phyloP scores from a whole-genome alignment of 345 rosid genomes.

The Salix udensis region DNA sequence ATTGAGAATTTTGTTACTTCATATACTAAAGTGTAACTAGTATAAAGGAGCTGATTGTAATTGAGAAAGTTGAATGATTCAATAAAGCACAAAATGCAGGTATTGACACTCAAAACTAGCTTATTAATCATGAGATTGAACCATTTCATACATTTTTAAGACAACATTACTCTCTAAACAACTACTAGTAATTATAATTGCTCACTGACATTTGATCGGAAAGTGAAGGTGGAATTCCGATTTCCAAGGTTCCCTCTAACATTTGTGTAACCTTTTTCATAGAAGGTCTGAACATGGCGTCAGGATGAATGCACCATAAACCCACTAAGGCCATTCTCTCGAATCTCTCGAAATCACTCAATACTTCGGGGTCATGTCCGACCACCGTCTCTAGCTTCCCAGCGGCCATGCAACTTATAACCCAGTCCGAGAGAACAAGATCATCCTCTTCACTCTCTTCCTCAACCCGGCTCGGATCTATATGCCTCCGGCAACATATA shows the following conservation, averaged over 20 bases:
- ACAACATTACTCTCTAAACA: no score
- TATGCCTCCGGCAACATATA: conserved; percentile 36
- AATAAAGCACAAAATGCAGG: no score
- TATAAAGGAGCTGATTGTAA: no score
- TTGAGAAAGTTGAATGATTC: no score
- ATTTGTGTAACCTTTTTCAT: conserved; percentile 31
- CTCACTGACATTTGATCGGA: neutral
- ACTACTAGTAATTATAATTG: neutral
- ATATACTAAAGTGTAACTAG: no score
- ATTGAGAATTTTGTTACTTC: no score
- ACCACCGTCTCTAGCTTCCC: conserved; percentile 20
- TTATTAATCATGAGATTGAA: no score
- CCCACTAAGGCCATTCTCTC: conserved; percentile 39
- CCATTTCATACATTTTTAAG: no score
- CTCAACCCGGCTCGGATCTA: conserved; percentile 22
- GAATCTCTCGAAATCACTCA: conserved; percentile 27
- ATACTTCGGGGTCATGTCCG: conserved; percentile 22
- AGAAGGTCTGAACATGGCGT: conserved; percentile 28
- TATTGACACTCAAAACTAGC: no score
- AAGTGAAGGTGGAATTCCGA: conserved; percentile 26
- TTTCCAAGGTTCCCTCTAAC: conserved; percentile 29
- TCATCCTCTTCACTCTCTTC: conserved; percentile 34
- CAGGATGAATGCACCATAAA: conserved; percentile 32
- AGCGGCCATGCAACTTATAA: conserved; percentile 6
- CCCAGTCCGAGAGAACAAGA: conserved; percentile 25